Evolutionary conservation across 2,329 filamentous ascomycete species (phyloP).

Genomic region (Trichoderma asperellum): DNA sequence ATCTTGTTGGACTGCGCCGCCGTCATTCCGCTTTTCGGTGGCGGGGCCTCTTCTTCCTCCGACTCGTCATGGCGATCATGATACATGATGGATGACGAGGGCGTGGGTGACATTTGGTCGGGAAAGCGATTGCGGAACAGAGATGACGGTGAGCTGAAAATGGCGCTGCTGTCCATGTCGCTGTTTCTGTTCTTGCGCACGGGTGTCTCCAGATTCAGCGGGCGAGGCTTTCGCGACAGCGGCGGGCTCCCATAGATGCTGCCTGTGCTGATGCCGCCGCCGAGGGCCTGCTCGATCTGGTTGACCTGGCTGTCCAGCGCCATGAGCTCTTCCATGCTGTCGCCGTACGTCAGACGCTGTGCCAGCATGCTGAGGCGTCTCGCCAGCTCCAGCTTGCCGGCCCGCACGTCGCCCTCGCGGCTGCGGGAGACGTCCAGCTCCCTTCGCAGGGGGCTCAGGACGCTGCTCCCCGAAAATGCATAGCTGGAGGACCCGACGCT

Average conservation of each 20-base stretch:
- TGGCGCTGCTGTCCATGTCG: conserved; percentile 35
- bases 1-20: conserved; percentile 44
- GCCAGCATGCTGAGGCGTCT: conserved; percentile 46
- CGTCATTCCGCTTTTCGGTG: conserved; percentile 40
- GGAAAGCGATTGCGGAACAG: conserved; percentile 47
- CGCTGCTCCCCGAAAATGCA: conserved; percentile 38
- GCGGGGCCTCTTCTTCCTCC: conserved; percentile 35
- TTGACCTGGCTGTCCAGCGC: conserved; percentile 44
- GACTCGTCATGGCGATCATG: conserved; percentile 35
- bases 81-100: conserved; percentile 41
- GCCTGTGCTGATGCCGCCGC: conserved; percentile 2
- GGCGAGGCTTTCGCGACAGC: conserved; percentile 22
- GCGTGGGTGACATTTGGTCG: conserved; percentile 40
- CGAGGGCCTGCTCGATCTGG: conserved; percentile 42
- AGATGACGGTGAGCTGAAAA: conserved; percentile 43
- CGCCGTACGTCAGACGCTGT: conserved; percentile 43
- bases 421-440: conserved; percentile 34
- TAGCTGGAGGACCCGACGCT: conserved; percentile 42
- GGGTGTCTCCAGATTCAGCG: conserved; percentile 36
- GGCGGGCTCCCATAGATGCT: conserved; percentile 32
- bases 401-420: conserved; percentile 35
- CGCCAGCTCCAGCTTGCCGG: conserved; percentile 51
- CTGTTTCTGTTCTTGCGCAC: conserved; percentile 32
- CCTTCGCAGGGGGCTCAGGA: conserved; percentile 40
- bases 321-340: conserved; percentile 42